Evolutionary conservation across 495 filamentous ascomycete genomes (phyloP).

Genomic region (Penicillium arizonense): DNA sequence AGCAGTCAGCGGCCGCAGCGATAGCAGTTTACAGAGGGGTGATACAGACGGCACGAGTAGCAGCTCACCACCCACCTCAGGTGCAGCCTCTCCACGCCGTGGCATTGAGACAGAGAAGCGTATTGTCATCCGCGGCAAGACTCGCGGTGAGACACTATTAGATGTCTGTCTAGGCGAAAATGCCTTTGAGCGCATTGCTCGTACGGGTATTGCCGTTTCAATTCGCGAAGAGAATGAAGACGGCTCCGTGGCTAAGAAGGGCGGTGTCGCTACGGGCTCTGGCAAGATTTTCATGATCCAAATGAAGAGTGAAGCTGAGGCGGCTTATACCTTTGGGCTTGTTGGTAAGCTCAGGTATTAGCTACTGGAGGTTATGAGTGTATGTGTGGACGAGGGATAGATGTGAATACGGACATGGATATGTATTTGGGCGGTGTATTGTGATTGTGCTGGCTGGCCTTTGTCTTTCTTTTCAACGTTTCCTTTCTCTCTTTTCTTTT

Average conservation of each 20-base stretch:
- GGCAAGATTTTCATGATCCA: conserved; percentile 84
- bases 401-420: not conserved
- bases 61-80: conserved; percentile 30
- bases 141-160: conserved; percentile 64
- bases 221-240: conserved; percentile 81
- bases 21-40: conserved; percentile 13
- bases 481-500: conserved; percentile 2
- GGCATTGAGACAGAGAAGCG: conserved; percentile 65
- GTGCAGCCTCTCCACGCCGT: conserved; percentile 36
- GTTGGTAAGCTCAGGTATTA: conserved; percentile 60
- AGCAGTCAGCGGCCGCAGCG: conserved; percentile 28
- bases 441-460: not conserved
- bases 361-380: not conserved
- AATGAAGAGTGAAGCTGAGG: conserved; percentile 62
- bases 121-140: conserved; percentile 71
- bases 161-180: conserved; percentile 82
- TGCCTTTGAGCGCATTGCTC: conserved; percentile 79
- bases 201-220: conserved; percentile 80
- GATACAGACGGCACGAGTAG: conserved; percentile 18
- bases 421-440: not conserved
- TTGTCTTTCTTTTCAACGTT: conserved; percentile 2
- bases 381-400: conserved; percentile 2
- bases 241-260: conserved; percentile 63
- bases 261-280: conserved; percentile 66
- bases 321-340: conserved; percentile 59